Evolutionary conservation across 2,329 filamentous ascomycete species (phyloP).

Genomic region (Monilinia vaccinii-corymbosi): DNA sequence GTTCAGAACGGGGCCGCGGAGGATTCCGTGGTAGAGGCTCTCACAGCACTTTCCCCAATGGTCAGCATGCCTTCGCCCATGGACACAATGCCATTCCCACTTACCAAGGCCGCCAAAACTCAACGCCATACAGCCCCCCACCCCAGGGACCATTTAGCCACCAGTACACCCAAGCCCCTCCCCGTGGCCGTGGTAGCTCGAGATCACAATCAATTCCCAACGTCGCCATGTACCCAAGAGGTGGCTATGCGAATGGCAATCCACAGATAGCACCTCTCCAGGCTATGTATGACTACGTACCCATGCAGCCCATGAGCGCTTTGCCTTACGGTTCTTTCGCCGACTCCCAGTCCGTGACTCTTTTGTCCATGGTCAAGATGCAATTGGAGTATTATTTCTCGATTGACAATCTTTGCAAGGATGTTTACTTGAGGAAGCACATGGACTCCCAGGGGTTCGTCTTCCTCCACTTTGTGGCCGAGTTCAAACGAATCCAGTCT

Average conservation of each 20-base stretch:
- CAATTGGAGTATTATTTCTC: conserved; percentile 93
- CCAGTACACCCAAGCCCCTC: conserved; percentile 26
- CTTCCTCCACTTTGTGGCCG: conserved; percentile 64
- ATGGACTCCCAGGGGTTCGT: conserved; percentile 98
- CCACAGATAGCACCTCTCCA: conserved; percentile 36
- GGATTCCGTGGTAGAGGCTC: conserved; percentile 36
- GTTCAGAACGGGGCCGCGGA: conserved; percentile 36
- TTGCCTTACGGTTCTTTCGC: conserved; percentile 48
- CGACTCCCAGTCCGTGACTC: conserved; percentile 42
- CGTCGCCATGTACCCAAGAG: conserved; percentile 40
- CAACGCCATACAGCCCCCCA: conserved; percentile 30
- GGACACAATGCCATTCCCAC: conserved; percentile 29
- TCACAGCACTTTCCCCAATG: conserved; percentile 29
- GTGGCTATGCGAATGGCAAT: conserved; percentile 28
- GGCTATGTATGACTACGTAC: conserved; percentile 48
- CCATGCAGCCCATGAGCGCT: conserved; percentile 47
- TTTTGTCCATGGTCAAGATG: conserved; percentile 33
- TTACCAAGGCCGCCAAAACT: conserved; percentile 24
- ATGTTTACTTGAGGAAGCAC: conserved; percentile 74
- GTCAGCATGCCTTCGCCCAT: conserved; percentile 32
- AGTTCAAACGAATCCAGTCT: conserved; percentile 77
- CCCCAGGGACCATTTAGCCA: conserved; percentile 31
- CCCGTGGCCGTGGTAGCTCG: conserved; percentile 39
- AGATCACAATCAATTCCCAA: conserved; percentile 55
- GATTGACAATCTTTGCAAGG: conserved; percentile 88